Conservation (phyloP, 1,284 basidiomycete species). For the Schizopora paradoxa region DNA sequence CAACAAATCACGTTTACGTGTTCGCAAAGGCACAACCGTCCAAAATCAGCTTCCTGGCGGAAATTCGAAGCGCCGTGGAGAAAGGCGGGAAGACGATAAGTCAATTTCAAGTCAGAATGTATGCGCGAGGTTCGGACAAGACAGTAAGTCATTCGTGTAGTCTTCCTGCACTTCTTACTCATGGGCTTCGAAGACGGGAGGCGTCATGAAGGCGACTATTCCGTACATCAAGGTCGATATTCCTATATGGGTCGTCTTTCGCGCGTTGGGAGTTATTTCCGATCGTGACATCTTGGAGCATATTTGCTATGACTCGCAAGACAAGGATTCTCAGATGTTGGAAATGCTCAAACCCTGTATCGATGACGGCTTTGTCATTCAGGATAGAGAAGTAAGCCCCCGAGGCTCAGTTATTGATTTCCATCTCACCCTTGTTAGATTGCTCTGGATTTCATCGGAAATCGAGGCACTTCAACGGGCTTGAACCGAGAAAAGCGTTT, state of each 20-base stretch:
- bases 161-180: neutral
- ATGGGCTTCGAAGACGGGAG: slow-evolving; percentile 56
- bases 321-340: slow-evolving; percentile 92
- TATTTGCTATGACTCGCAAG: slow-evolving; percentile 98
- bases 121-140: slow-evolving; percentile 83
- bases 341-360: slow-evolving; percentile 99
- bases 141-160: slow-evolving; percentile 48
- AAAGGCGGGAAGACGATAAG: slow-evolving; percentile 98
- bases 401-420: slow-evolving; percentile 5
- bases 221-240: slow-evolving; percentile 99
- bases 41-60: slow-evolving; percentile 92
- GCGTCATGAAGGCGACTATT: slow-evolving; percentile 95
- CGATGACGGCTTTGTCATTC: slow-evolving; percentile 97
- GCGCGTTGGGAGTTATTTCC: slow-evolving; percentile 95
- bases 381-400: slow-evolving; percentile 79
- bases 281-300: slow-evolving; percentile 97
- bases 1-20: slow-evolving; percentile 98
- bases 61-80: slow-evolving; percentile 97
- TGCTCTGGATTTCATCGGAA: slow-evolving; percentile 96
- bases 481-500: slow-evolving; percentile 90
- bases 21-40: slow-evolving; percentile 98
- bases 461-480: slow-evolving; percentile 94
- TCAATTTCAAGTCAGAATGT: slow-evolving; percentile 98
- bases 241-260: slow-evolving; percentile 98
- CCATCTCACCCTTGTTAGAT: slow-evolving; percentile 30